phyloP scores from a whole-genome alignment of 1,139 yeast genomes.

The Blastobotrys arbuscula region DNA sequence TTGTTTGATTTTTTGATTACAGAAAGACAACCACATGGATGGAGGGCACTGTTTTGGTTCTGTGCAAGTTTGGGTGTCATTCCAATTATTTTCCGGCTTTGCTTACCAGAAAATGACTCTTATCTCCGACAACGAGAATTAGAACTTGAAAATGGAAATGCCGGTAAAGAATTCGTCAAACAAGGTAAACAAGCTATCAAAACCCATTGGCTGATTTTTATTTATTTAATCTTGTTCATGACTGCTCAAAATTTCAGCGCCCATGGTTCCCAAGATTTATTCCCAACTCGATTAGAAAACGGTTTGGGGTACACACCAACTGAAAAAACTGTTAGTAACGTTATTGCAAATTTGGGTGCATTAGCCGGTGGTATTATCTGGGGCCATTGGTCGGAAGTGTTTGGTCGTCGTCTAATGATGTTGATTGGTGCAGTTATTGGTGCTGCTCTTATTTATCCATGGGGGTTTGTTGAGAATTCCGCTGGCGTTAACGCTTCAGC shows the following conservation, averaged over 20 bases:
- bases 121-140: slow-evolving; percentile 35
- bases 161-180: slow-evolving; percentile 24
- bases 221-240: slow-evolving; percentile 52
- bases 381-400: slow-evolving; percentile 55
- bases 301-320: slow-evolving; percentile 48
- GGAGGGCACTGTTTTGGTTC: slow-evolving; percentile 82
- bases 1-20: slow-evolving; percentile 57
- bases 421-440: slow-evolving; percentile 60
- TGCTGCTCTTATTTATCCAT: slow-evolving; percentile 62
- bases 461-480: slow-evolving; percentile 53
- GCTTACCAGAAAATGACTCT: slow-evolving; percentile 58
- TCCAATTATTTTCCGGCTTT: slow-evolving; percentile 49
- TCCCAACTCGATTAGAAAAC: slow-evolving; percentile 55
- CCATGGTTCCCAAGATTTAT: slow-evolving; percentile 70
- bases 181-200: slow-evolving; percentile 29
- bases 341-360: slow-evolving; percentile 69
- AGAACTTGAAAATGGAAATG: slow-evolving; percentile 21
- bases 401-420: slow-evolving; percentile 56
- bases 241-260: slow-evolving; percentile 64
- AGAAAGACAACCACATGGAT: slow-evolving; percentile 47
- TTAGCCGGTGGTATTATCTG: slow-evolving; percentile 56
- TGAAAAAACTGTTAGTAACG: slow-evolving; percentile 59
- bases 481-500: slow-evolving; percentile 68
- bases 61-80: slow-evolving; percentile 64
- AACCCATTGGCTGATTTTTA: slow-evolving; percentile 38